Conservation (phyloP, 2,329 filamentous ascomycete genomes). For the Microdochium paspali region DNA sequence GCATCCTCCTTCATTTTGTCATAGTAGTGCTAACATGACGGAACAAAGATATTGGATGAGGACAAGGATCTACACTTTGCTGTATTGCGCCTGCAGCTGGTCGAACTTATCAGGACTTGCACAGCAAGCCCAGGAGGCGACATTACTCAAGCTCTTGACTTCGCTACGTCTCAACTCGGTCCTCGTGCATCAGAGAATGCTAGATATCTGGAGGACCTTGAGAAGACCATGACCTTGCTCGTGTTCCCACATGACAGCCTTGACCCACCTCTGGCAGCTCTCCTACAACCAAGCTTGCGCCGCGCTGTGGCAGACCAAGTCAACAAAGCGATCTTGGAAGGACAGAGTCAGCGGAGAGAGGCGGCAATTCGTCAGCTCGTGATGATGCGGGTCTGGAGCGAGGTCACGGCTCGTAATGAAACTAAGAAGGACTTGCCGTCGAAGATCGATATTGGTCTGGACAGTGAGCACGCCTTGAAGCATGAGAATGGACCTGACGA, state of each 20-base stretch:
- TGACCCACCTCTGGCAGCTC: slow-evolving; percentile 61
- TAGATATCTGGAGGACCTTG: slow-evolving; percentile 76
- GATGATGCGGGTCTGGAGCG: slow-evolving; percentile 77
- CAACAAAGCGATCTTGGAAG: slow-evolving; percentile 76
- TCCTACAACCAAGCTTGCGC: slow-evolving; percentile 73
- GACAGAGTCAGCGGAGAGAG: slow-evolving; percentile 64
- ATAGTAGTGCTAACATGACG: slow-evolving; percentile 7
- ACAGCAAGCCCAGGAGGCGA: slow-evolving; percentile 58
- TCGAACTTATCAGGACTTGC: slow-evolving; percentile 81
- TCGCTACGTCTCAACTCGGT: slow-evolving; percentile 79
- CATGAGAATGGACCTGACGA: slow-evolving; percentile 33
- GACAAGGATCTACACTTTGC: slow-evolving; percentile 82
- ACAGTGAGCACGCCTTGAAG: slow-evolving; percentile 15
- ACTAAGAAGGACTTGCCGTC: slow-evolving; percentile 29
- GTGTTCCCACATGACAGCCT: slow-evolving; percentile 80
- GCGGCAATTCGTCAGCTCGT: slow-evolving; percentile 76
- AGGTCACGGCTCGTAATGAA: slow-evolving; percentile 45
- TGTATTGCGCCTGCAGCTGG: slow-evolving; percentile 79
- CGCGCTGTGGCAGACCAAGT: slow-evolving; percentile 78
- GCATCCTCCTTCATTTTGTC: too few species aligned
- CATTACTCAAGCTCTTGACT: slow-evolving; percentile 70
- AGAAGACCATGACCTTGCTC: slow-evolving; percentile 85
- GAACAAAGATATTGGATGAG: slow-evolving; percentile 68
- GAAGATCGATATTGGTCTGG: slow-evolving; percentile 27
- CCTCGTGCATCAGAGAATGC: slow-evolving; percentile 75